A percentile compares a stretch with the other conserved stretches of the same genome.
phyloP scores from a whole-genome alignment of 164 flowering plant genomes.

The Platanus orientalis region DNA sequence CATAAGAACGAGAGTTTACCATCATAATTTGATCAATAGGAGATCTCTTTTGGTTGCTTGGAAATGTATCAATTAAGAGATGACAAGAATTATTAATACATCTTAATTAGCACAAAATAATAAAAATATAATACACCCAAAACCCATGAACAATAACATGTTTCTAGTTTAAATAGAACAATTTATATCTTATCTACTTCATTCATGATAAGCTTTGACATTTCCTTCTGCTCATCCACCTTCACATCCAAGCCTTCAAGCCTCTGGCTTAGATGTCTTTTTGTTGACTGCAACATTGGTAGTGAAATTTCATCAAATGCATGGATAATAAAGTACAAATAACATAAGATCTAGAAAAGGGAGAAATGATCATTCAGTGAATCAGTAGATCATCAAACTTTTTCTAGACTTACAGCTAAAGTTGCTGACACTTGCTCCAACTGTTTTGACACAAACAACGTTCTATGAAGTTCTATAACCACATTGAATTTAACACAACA shows the following conservation, averaged over 20 bases:
- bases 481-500: too few species aligned
- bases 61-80: too few species aligned
- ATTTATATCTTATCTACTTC: too few species aligned
- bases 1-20: too few species aligned
- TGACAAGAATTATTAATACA: too few species aligned
- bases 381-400: neutral
- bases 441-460: conserved; percentile 82
- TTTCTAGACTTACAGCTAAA: conserved; percentile 51
- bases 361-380: neutral
- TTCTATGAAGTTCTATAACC: too few species aligned
- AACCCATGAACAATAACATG: too few species aligned
- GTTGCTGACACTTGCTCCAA: conserved; percentile 64
- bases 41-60: too few species aligned
- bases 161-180: too few species aligned
- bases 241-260: conserved; percentile 71
- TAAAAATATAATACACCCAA: too few species aligned
- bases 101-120: too few species aligned
- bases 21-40: too few species aligned
- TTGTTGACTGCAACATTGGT: conserved; percentile 51
- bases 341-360: neutral
- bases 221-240: conserved; percentile 65
- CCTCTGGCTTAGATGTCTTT: conserved; percentile 52
- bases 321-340: neutral
- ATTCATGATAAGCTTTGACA: conserved; percentile 47
- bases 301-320: neutral